Percentiles rank a stretch among this genome's conserved stretches.
Conservation (phyloP, 1,284 basidiomycete genomes). For the Ustilago trichophora region DNA sequence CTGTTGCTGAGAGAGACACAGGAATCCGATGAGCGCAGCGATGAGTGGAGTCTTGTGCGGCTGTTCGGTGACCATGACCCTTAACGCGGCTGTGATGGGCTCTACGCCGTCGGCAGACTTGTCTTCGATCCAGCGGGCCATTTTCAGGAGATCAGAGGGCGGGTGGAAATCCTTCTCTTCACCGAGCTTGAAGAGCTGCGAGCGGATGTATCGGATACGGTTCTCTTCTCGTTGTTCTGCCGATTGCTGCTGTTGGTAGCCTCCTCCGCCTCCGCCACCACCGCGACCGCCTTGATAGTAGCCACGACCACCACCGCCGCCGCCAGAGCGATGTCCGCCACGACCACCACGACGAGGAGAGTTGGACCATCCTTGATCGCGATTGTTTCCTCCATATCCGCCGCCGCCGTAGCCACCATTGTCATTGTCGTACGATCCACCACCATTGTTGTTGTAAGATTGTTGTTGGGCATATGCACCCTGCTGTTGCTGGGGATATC, state of each 20-base stretch:
- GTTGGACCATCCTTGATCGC: slow-evolving; percentile 37
- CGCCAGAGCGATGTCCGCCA: slow-evolving; percentile 11
- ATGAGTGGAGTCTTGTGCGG: slow-evolving; percentile 55
- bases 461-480: slow-evolving; percentile 14
- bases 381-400: slow-evolving; percentile 1
- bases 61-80: slow-evolving; percentile 60
- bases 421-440: too few relatives aligned
- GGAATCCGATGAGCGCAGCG: slow-evolving; percentile 61
- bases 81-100: slow-evolving; percentile 49
- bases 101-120: slow-evolving; percentile 39
- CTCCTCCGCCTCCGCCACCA: slow-evolving; percentile 14
- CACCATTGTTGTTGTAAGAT: slow-evolving; percentile 10
- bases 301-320: slow-evolving; percentile 22
- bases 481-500: not conserved
- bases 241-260: slow-evolving; percentile 18
- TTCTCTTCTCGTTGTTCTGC: slow-evolving; percentile 43
- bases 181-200: slow-evolving; percentile 52
- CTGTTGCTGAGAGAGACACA: slow-evolving; percentile 49
- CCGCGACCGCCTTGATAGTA: slow-evolving; percentile 17
- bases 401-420: not conserved
- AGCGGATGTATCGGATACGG: slow-evolving; percentile 35
- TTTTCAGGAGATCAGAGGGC: slow-evolving; percentile 51
- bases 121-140: slow-evolving; percentile 57
- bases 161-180: slow-evolving; percentile 55
- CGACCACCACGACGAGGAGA: slow-evolving; percentile 41